Conservation (phyloP, 75 land plant species). For the Selaginella moellendorffii region DNA sequence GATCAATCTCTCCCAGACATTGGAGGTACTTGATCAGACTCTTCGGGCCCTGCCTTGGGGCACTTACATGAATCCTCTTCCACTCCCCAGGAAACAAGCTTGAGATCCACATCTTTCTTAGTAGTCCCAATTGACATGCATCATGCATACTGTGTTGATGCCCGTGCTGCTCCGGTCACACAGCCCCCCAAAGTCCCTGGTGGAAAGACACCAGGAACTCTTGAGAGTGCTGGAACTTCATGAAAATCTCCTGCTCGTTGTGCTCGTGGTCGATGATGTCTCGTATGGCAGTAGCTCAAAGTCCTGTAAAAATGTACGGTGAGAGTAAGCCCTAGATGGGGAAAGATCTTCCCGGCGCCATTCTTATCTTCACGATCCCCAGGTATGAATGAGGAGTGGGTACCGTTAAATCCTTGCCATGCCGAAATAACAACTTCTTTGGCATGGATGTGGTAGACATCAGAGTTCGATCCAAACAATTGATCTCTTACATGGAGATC, state of each 20-base stretch:
- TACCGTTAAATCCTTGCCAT: too few relatives aligned
- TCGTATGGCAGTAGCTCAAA: background rate
- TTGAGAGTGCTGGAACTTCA: background rate
- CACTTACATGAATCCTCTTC: background rate
- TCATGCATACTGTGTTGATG: background rate
- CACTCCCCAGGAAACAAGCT: background rate
- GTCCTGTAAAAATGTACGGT: too few relatives aligned
- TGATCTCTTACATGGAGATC: constrained; percentile 7
- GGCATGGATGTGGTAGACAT: too few relatives aligned
- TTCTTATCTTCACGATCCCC: too few relatives aligned
- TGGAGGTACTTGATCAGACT: background rate
- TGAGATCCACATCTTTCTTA: background rate
- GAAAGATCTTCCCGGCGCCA: too few relatives aligned
- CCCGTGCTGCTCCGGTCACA: background rate
- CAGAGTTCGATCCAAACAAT: too few relatives aligned
- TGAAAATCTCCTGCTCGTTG: background rate
- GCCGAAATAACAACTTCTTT: too few relatives aligned
- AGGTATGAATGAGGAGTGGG: too few relatives aligned
- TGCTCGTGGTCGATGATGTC: background rate
- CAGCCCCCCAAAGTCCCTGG: background rate
- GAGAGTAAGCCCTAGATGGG: too few relatives aligned
- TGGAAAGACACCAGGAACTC: background rate
- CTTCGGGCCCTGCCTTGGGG: background rate
- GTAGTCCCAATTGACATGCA: background rate
- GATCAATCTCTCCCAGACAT: too few relatives aligned